These are phyloP conservation scores for Filobasidium uniguttulatum DNA, from an alignment of 1,284 basidiomycete species.

Conservation along the genomic window DNA sequence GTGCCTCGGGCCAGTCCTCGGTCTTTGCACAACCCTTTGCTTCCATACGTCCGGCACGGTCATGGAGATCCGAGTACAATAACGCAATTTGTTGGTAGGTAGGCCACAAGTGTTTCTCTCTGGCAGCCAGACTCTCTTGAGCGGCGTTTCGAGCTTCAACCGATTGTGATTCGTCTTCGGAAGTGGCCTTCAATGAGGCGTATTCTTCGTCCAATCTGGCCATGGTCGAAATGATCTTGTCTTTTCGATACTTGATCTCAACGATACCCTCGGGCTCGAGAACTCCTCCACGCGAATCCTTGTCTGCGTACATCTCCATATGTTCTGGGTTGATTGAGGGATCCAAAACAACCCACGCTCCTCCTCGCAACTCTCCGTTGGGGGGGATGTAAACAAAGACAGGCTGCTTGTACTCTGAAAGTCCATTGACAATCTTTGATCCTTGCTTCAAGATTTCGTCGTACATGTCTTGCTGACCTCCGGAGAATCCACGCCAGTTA, in stretches of 20 bases:
- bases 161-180: conserved; percentile 56
- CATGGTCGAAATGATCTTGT: conserved; percentile 83
- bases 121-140: conserved; percentile 52
- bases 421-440: conserved; percentile 94
- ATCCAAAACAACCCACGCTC: conserved; percentile 98
- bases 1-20: conserved; percentile 73
- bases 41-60: conserved; percentile 91
- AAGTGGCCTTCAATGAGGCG: conserved; percentile 63
- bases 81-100: conserved; percentile 89
- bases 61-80: conserved; percentile 87
- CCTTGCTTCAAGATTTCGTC: conserved; percentile 89
- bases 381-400: conserved; percentile 98
- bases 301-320: conserved; percentile 99
- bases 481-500: conserved; percentile 99
- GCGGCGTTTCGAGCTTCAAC: conserved; percentile 61
- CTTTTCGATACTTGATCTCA: conserved; percentile 69
- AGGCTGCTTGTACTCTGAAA: conserved; percentile 95
- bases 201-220: conserved; percentile 81
- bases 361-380: conserved; percentile 95
- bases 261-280: conserved; percentile 95
- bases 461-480: conserved; percentile 97
- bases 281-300: conserved; percentile 89
- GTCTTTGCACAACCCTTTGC: conserved; percentile 85
- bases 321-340: conserved; percentile 90
- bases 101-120: conserved; percentile 73